phyloP scores from a whole-genome alignment of 176 grass and related monocot genomes.

The Olyra latifolia region DNA sequence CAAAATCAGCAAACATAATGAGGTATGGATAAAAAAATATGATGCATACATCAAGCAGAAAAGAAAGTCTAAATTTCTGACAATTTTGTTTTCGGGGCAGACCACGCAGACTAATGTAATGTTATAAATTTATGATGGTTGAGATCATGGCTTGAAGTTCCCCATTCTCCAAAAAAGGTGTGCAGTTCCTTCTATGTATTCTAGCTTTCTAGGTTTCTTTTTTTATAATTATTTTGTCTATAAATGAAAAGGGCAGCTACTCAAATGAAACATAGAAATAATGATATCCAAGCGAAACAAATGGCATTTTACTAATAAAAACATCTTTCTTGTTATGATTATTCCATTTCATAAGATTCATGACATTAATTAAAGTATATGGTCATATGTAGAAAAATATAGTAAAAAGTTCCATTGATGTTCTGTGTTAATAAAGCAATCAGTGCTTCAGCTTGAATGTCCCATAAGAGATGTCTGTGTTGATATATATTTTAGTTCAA shows the following conservation, averaged over 20 bases:
- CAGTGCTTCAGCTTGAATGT: not conserved
- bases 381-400: not conserved
- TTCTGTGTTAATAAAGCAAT: not conserved
- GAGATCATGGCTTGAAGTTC: not conserved
- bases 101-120: not conserved
- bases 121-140: not conserved
- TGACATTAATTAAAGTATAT: not conserved
- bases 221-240: not conserved
- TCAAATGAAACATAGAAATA: not conserved
- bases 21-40: not conserved
- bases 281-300: not conserved
- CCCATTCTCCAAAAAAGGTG: not conserved
- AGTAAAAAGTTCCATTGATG: not conserved
- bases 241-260: not conserved
- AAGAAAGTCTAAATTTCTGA: constrained; percentile 10
- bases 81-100: not conserved
- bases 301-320: not conserved
- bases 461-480: not conserved
- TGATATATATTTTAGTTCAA: not conserved
- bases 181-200: not conserved
- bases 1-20: constrained; percentile 17
- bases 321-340: not conserved
- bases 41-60: not conserved
- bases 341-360: not conserved
- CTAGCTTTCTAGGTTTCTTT: not conserved